Base-by-base conservation (phyloP, 495 filamentous ascomycete species). In the Aspergillus ellipticus region DNA sequence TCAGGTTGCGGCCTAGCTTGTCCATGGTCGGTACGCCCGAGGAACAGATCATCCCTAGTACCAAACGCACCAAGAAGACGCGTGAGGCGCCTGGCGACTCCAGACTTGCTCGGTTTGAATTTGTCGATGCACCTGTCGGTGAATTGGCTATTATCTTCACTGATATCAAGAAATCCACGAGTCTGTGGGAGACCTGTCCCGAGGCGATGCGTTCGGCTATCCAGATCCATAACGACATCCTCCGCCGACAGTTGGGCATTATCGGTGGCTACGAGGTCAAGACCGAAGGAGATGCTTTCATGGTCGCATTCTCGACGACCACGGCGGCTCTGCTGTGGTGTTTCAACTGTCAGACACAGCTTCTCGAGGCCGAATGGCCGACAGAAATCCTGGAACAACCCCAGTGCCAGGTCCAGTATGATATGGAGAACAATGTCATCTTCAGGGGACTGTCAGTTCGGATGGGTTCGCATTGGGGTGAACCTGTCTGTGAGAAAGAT, bases 261-360 rank as follows among this genome's bases (percentile, higher is more conserved):
- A 92, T 97, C 54, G 95, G 94, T 64, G 94, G 94, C 0, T 99
- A 97, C 65, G 94, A 99, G 72, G 92, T 99, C 67, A 99, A 99
- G 78, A 97, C 94, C 0, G 94, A 99, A 88, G 94, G 94, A 57
- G 94, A 99, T 73, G 94, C 95, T 35, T 99, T 99, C 69, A 97
- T 99, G 92, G 94, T 99, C 15, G 94, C 91, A 29, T 99, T 99
- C 71, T 88, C 90, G 4, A 97, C 95, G 1, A 90, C 91, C 2
- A 97, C 94, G 0, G 89, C 91, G 8, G 92, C 94, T 5, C 75
- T 99, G 37, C 79, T 97, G 20, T 99, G 94, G 94, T 92, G 86
- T 58, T 97, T 99, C 72, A 88, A 91, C 51, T 92, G 96, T 47
- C 94, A 99, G 69, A 85, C 79, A 47, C 82, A 87, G 54, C 82